A percentile compares a stretch with the other conserved stretches of the same genome.
These are phyloP conservation scores for Yarrowia sp. DNA, from an alignment of 805 yeast species.

Conservation along the genomic window DNA sequence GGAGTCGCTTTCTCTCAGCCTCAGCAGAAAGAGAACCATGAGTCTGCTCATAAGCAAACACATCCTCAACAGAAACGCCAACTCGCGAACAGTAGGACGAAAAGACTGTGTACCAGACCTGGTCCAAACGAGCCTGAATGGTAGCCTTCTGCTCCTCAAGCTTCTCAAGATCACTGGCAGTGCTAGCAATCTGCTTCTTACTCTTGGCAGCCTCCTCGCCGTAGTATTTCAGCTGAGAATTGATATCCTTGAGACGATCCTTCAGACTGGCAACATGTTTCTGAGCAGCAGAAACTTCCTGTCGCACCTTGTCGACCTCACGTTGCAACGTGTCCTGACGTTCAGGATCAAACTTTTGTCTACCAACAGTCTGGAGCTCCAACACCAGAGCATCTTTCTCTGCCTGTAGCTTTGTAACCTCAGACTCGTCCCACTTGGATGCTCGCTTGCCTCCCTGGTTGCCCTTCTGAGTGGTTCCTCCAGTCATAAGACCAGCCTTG, in stretches of 20 bases:
- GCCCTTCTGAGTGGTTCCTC: constrained; percentile 53
- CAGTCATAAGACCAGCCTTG: constrained; percentile 87
- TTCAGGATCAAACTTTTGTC: constrained; percentile 10
- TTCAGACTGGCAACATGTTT: constrained; percentile 13
- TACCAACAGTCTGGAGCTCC: constrained; percentile 45
- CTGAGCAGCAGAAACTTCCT: neutral
- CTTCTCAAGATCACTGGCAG: constrained; percentile 24
- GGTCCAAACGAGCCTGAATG: neutral
- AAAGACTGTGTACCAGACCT: constrained; percentile 33
- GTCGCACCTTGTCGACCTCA: constrained; percentile 7
- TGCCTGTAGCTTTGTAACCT: constrained; percentile 48
- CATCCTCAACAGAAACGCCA: constrained; percentile 45
- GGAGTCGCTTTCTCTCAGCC: constrained; percentile 42
- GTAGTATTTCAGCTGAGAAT: constrained; percentile 30
- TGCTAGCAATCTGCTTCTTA: constrained; percentile 26
- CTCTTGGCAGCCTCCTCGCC: constrained; percentile 1
- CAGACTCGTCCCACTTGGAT: constrained; percentile 61
- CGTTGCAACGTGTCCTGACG: constrained; percentile 3
- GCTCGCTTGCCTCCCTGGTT: constrained; percentile 3
- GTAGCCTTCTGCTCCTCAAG: neutral
- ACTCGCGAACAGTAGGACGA: constrained; percentile 53
- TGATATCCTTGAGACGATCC: constrained; percentile 27
- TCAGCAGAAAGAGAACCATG: constrained; percentile 47
- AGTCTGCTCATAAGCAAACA: constrained; percentile 65
- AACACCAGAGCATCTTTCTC: constrained; percentile 50